phyloP scores from a whole-genome alignment of 257 asterid genomes.

The Verbascum thapsus region DNA sequence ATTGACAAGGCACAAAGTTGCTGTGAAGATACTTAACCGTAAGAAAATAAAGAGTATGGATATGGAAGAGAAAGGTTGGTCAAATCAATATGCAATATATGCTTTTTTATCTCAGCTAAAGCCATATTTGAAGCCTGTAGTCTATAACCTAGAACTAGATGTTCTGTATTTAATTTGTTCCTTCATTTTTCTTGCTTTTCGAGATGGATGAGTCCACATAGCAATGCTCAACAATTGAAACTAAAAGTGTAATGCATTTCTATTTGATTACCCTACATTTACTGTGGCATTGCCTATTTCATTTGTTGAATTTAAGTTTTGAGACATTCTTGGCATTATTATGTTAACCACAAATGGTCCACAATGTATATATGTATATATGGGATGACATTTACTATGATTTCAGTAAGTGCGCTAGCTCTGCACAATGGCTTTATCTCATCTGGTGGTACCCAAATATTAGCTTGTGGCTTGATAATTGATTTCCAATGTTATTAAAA shows the following conservation, averaged over 20 bases:
- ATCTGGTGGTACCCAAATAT: neutral
- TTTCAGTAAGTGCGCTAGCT: slow-evolving; percentile 11
- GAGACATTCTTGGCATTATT: too few species aligned
- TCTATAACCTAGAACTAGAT: neutral
- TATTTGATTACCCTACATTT: slow-evolving; percentile 2
- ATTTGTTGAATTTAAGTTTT: neutral
- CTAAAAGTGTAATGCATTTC: neutral
- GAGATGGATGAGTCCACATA: neutral
- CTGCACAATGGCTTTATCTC: neutral
- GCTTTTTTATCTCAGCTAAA: slow-evolving; percentile 31
- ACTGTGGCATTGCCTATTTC: neutral
- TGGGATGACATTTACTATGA: neutral
- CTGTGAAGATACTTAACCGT: slow-evolving; percentile 91
- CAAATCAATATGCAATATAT: slow-evolving; percentile 37
- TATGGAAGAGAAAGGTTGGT: slow-evolving; percentile 88
- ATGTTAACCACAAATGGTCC: neutral
- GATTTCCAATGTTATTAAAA: neutral
- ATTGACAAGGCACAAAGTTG: slow-evolving; percentile 82
- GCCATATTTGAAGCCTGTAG: slow-evolving; percentile 19
- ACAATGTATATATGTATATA: neutral
- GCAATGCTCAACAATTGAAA: slow-evolving; percentile 1
- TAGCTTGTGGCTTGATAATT: neutral
- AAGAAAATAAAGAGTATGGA: slow-evolving; percentile 88
- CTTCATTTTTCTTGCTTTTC: slow-evolving; percentile 3
- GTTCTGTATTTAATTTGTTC: slow-evolving; percentile 8